Percentiles rank a stretch among this genome's conserved stretches.
phyloP scores from a whole-genome alignment of 345 rosid genomes.

The Abelmoschus esculentus region DNA sequence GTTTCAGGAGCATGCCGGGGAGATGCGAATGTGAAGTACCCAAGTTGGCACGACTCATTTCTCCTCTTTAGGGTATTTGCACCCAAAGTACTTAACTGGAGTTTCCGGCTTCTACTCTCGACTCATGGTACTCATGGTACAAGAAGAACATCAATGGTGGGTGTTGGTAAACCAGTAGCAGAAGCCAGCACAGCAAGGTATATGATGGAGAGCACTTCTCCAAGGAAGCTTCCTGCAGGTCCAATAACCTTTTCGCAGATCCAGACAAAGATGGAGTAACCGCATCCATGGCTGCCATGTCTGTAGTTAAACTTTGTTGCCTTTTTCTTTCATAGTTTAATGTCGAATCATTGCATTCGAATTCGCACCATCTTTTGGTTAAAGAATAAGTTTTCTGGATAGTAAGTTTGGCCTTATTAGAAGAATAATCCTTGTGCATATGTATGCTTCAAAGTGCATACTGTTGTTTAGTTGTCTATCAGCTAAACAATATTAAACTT shows the following conservation, averaged over 20 bases:
- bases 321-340: too few species aligned
- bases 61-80: constrained; percentile 5
- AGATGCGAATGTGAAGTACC: constrained; percentile 21
- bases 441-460: too few species aligned
- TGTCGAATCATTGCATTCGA: too few species aligned
- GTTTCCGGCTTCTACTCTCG: constrained; percentile 46
- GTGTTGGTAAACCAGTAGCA: constrained; percentile 10
- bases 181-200: constrained; percentile 22
- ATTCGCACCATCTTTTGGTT: too few species aligned
- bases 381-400: too few species aligned
- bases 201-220: constrained; percentile 33
- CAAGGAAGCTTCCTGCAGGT: constrained; percentile 25
- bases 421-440: too few species aligned
- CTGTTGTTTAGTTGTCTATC: too few species aligned
- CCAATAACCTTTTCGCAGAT: constrained; percentile 14
- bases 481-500: too few species aligned
- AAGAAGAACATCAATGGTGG: constrained; percentile 44
- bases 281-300: not conserved
- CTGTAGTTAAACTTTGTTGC: too few species aligned
- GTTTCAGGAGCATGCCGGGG: constrained; percentile 79
- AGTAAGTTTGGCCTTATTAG: too few species aligned
- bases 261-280: not conserved
- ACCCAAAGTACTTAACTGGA: constrained; percentile 41
- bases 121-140: constrained; percentile 36
- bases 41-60: too few species aligned